These are phyloP conservation scores for Nitzschia sp. DNA, from an alignment of 108 stramenopile species.

Conservation along the genomic window DNA sequence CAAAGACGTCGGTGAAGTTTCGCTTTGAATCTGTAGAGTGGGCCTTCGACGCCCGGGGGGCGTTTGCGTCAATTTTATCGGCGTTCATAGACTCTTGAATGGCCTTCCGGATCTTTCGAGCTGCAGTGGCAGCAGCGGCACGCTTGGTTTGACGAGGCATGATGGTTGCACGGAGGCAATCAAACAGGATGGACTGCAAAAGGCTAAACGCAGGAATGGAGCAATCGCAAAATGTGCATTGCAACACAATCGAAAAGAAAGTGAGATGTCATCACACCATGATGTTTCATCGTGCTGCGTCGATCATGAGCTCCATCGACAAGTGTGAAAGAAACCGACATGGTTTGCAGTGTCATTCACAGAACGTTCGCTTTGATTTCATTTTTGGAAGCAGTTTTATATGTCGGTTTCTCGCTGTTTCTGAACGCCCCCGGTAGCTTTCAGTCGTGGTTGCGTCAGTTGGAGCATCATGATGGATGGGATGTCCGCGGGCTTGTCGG, in stretches of 20 bases:
- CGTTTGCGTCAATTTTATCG: not conserved
- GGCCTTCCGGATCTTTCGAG: conserved; percentile 5
- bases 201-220: too few relatives aligned
- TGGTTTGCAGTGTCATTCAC: not conserved
- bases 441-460: not conserved
- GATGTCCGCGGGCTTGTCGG: not conserved
- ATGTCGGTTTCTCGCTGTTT: not conserved
- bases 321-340: conserved; percentile 1
- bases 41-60: not conserved
- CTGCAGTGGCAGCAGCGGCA: conserved; percentile 15
- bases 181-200: too few relatives aligned
- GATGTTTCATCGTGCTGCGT: too few relatives aligned
- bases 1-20: not conserved
- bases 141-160: conserved; percentile 14
- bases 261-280: too few relatives aligned
- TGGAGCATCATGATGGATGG: not conserved
- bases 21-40: conserved; percentile 1
- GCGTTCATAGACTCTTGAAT: not conserved
- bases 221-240: too few relatives aligned
- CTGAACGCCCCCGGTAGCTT: not conserved
- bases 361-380: not conserved
- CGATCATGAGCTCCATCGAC: too few relatives aligned
- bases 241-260: too few relatives aligned
- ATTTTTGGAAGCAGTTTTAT: conserved; percentile 1
- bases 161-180: too few relatives aligned